These are phyloP conservation scores for Ordospora colligata DNA, from an alignment of 371 early-diverging fungal species.

Conservation along the genomic window DNA sequence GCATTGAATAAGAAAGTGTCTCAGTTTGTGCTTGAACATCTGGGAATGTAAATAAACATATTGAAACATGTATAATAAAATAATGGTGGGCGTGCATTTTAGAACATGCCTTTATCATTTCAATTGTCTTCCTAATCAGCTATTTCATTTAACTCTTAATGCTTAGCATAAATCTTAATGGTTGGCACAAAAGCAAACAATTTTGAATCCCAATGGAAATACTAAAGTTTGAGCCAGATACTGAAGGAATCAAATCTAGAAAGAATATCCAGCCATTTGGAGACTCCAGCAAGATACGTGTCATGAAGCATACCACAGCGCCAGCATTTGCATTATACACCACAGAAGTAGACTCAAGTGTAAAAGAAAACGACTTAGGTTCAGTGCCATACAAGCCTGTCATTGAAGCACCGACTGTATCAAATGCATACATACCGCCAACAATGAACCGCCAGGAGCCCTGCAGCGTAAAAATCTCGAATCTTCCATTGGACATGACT, in stretches of 20 bases:
- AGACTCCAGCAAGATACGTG: background rate
- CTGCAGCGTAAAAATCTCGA: conserved; percentile 23
- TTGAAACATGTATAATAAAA: no score
- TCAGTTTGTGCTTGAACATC: background rate
- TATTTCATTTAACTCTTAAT: no score
- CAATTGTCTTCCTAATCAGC: no score
- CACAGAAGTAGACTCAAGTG: background rate
- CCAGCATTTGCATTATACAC: conserved; percentile 1
- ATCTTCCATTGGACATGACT: conserved; percentile 19
- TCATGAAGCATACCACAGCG: background rate
- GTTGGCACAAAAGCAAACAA: background rate
- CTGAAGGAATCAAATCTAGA: conserved; percentile 9
- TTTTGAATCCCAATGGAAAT: conserved; percentile 23
- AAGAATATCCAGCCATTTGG: conserved; percentile 3
- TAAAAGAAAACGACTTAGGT: background rate
- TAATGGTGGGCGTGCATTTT: no score
- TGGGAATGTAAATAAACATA: conserved; percentile 8
- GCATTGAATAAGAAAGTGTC: background rate
- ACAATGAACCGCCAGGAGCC: background rate
- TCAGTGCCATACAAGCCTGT: background rate
- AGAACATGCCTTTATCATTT: no score
- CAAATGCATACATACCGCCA: conserved; percentile 10
- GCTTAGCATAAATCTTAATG: background rate
- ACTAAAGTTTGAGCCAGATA: background rate
- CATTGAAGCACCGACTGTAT: background rate